Conservation (phyloP, 2,329 filamentous ascomycete species). For the Penicillium decumbens region DNA sequence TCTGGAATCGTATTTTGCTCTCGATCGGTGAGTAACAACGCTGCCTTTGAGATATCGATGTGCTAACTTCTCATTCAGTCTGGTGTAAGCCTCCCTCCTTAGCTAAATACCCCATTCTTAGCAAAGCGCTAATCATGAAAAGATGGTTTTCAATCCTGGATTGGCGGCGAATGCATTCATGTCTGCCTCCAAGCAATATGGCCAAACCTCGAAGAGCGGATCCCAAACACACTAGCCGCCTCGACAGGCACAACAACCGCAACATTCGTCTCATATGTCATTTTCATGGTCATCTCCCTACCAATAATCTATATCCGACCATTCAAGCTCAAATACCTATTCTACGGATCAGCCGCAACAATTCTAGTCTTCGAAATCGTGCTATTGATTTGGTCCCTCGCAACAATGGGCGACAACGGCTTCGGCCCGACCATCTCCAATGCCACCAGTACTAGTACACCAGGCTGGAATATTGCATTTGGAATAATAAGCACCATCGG, state of each 20-base stretch:
- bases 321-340: background rate
- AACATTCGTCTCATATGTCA: background rate
- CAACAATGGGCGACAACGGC: background rate
- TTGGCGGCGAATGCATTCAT: background rate
- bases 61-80: background rate
- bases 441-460: background rate
- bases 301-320: background rate
- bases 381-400: background rate
- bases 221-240: background rate
- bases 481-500: background rate
- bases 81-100: background rate
- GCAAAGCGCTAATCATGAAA: background rate
- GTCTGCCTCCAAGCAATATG: background rate
- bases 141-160: background rate
- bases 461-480: background rate
- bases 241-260: background rate
- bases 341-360: background rate
- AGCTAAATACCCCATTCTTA: background rate
- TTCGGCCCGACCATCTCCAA: background rate
- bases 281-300: background rate
- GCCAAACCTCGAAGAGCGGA: background rate
- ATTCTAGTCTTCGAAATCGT: background rate
- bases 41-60: accelerated
- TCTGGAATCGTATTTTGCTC: slow-evolving; percentile 24
- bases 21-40: slow-evolving; percentile 22